Evolutionary conservation across 306 rosid genomes (phyloP).

Genomic region (Echinosophora koreensis): DNA sequence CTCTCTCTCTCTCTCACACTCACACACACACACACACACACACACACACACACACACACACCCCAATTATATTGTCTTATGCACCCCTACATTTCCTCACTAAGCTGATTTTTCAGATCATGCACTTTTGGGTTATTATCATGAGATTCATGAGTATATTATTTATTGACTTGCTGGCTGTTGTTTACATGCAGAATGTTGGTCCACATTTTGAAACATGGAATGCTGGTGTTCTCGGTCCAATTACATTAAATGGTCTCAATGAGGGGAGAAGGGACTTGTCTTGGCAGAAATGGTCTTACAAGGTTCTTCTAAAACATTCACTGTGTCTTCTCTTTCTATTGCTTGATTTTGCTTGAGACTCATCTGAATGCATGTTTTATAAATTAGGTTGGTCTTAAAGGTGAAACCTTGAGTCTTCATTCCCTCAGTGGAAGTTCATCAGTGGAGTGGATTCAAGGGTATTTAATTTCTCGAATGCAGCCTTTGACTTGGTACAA

Average conservation of each 20-base stretch:
- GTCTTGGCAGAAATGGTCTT: conserved; percentile 99
- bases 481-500: conserved; percentile 96
- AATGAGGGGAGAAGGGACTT: conserved; percentile 93
- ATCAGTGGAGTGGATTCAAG: conserved; percentile 88
- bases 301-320: conserved; percentile 69
- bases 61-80: neutral
- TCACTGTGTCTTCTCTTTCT: conserved; percentile 7
- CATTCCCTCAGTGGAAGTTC: conserved; percentile 94
- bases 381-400: conserved; percentile 79
- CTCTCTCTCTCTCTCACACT: neutral
- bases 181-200: conserved; percentile 71
- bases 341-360: conserved; percentile 32
- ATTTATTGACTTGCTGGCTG: conserved; percentile 24
- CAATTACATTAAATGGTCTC: conserved; percentile 83
- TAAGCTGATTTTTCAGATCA: conserved; percentile 26
- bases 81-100: neutral
- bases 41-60: neutral
- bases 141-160: conserved; percentile 10
- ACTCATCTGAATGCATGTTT: conserved; percentile 39
- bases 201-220: conserved; percentile 99
- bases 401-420: conserved; percentile 90
- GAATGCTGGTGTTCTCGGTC: conserved; percentile 98
- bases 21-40: neutral
- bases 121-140: conserved; percentile 23
- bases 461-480: conserved; percentile 62